phyloP scores from a whole-genome alignment of 2,329 filamentous ascomycete species.

The Penicillium sp. region DNA sequence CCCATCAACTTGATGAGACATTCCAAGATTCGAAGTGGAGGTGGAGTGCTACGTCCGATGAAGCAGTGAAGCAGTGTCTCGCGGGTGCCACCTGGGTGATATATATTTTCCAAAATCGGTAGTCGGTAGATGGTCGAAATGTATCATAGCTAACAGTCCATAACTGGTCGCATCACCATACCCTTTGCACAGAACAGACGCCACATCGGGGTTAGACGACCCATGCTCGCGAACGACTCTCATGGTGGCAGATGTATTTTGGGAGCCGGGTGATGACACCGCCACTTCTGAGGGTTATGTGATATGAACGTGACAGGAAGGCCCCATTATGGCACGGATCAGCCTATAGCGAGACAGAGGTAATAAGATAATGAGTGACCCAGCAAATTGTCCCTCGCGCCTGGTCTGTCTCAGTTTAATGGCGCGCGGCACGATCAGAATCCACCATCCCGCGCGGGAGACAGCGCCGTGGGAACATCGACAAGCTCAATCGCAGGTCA shows the following conservation, averaged over 20 bases:
- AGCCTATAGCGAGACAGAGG: not conserved
- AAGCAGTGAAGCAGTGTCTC: not conserved
- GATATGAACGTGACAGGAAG: not conserved
- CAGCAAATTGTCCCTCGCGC: not conserved
- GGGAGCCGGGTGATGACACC: conserved; percentile 1
- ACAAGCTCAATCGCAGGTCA: not conserved
- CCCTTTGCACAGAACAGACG: not conserved
- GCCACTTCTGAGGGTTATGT: not conserved
- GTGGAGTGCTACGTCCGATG: not conserved
- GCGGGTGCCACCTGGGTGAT: not conserved
- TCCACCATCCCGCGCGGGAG: not conserved
- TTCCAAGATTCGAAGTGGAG: not conserved
- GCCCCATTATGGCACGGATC: not conserved
- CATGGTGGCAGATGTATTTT: not conserved
- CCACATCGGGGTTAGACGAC: not conserved
- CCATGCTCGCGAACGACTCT: not conserved
- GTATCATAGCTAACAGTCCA: not conserved
- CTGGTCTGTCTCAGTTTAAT: not conserved
- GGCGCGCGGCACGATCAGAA: not conserved
- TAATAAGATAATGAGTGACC: not conserved
- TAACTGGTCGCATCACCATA: not conserved
- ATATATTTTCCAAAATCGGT: not conserved
- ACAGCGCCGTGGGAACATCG: not conserved
- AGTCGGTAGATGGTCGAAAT: not conserved
- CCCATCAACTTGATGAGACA: not conserved